Base-by-base conservation (phyloP, 2,329 filamentous ascomycete genomes). In the Sclerotinia nivalis region DNA sequence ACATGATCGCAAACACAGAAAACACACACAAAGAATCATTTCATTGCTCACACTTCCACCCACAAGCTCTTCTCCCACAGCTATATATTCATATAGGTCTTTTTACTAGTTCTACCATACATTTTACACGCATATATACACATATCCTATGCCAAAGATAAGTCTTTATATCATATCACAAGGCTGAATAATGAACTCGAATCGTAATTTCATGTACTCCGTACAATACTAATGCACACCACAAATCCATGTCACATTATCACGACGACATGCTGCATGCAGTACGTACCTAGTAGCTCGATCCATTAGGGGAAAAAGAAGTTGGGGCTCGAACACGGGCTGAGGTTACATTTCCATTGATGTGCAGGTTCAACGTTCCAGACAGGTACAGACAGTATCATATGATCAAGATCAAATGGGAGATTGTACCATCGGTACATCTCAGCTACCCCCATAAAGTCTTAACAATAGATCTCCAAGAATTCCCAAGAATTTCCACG, bases 221-320 rank as follows among this genome's bases (percentile, higher is more conserved):
- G 40, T 43, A 43, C 40, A 62, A 28, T 62, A 25, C 59, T 62
- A 62, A 62, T 62, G 59, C 59, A 62, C 12, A n/a, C 43, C 34
- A 6, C 59, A 37, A 62, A 34, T 62, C 43, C 45, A 62, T 62
- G 60, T 62, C 31, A 62, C 60, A 62, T 62, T 62, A 50, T 50
- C 31, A 62, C 60, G 45, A 62, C 60, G 13, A 31, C 45, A 37
- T 62, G 60, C 60, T 50, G 60, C 40, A 43, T 43, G 40, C 40
- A 18, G 40, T 43, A 43, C 40, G 40, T 43, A 43, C 40, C 40
- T 25, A 50, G 60, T 50, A 18, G 60, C 45, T 50, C 15, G 60
- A 50, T 61, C 59, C 59, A 49, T 49, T 25, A 34, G 25, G 28
- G 28, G 22, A 37, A 22, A 13, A 22, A 22, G 28, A 49, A 47